phyloP scores from a whole-genome alignment of 192 early-diverging fungal species.

The Diversispora epigaea region DNA sequence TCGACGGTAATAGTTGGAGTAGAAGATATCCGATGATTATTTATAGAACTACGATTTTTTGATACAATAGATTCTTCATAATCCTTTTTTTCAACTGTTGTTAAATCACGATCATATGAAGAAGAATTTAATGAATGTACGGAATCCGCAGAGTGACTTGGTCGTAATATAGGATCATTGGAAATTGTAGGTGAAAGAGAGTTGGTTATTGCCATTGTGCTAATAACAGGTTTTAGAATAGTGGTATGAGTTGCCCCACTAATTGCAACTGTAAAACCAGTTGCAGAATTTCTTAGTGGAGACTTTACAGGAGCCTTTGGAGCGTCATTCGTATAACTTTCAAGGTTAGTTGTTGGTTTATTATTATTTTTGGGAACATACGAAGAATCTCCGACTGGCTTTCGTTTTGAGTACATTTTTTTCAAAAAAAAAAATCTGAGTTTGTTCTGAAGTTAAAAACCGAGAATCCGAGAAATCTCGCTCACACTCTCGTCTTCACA shows the following conservation, averaged over 20 bases:
- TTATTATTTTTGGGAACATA: neutral
- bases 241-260: constrained; percentile 29
- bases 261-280: neutral
- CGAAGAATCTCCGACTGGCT: constrained; percentile 9
- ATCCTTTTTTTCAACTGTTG: neutral
- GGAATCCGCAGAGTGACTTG: constrained; percentile 11
- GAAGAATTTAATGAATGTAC: neutral
- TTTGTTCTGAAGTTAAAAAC: too few relatives aligned
- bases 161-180: neutral
- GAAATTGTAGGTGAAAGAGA: neutral
- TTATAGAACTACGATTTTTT: neutral
- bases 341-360: neutral
- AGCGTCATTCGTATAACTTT: neutral
- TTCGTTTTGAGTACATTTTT: neutral
- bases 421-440: too few relatives aligned
- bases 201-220: constrained; percentile 22
- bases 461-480: too few relatives aligned
- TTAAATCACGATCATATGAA: constrained; percentile 11
- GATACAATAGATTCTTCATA: neutral
- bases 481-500: too few relatives aligned
- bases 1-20: neutral
- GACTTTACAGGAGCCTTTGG: constrained; percentile 25
- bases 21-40: neutral
- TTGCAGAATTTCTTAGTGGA: neutral
- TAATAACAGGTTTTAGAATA: constrained; percentile 25